These are phyloP conservation scores for Fraxinus latifolia DNA, from an alignment of 305 asterid species.

Conservation along the genomic window DNA sequence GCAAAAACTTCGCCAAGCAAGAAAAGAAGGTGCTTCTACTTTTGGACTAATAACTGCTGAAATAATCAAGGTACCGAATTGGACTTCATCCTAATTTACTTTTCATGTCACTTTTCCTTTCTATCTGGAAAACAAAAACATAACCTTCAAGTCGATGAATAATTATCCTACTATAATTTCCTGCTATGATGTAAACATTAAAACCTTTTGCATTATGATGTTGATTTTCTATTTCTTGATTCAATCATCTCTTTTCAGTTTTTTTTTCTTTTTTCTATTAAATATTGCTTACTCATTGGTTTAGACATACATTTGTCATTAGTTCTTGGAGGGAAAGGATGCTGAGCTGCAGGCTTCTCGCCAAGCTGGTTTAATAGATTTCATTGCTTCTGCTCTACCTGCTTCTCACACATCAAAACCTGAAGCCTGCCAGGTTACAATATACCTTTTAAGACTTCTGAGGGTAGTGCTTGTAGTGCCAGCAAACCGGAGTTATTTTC, in stretches of 20 bases:
- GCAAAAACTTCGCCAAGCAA: conserved; percentile 91
- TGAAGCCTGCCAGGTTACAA: conserved; percentile 88
- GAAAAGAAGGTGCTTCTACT: conserved; percentile 90
- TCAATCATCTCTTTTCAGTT: conserved; percentile 12
- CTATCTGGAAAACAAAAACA: background rate
- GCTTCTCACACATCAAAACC: conserved; percentile 97
- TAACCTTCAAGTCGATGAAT: background rate
- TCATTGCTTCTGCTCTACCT: conserved; percentile 96
- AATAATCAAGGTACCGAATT: conserved; percentile 69
- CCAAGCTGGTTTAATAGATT: conserved; percentile 95
- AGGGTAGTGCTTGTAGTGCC: conserved; percentile 59
- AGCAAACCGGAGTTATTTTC: conserved; percentile 81
- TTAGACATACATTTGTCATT: conserved; percentile 24
- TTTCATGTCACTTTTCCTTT: background rate
- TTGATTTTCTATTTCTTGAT: conserved; percentile 4
- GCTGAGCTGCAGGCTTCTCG: conserved; percentile 97
- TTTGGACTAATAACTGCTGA: conserved; percentile 91
- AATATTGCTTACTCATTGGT: conserved; percentile 26
- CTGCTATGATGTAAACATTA: background rate
- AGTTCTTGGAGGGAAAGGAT: conserved; percentile 93
- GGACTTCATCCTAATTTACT: conserved; percentile 11
- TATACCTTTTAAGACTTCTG: conserved; percentile 77
- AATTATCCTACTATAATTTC: background rate
- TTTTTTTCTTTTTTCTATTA: background rate
- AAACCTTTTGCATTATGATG: background rate